A percentile compares a stretch with the other conserved stretches of the same genome.
Evolutionary conservation across 352 stramenopile species (phyloP).

Genomic region (Phytopythium chamaehyphon): DNA sequence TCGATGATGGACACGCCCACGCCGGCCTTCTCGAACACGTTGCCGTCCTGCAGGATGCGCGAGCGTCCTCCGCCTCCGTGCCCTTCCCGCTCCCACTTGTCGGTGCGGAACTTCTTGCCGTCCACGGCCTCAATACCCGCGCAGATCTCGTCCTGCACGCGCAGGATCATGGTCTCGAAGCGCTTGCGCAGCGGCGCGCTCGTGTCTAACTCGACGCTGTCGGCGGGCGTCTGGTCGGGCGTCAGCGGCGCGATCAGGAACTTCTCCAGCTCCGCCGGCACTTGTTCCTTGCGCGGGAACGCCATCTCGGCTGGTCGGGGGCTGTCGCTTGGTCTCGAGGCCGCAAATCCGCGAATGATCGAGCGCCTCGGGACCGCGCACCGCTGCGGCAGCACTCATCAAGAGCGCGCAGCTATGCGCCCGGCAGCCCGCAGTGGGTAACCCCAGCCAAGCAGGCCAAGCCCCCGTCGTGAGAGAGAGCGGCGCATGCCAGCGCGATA

Average conservation of each 20-base stretch:
- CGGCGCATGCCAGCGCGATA: neutral
- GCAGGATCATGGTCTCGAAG: conserved; percentile 80
- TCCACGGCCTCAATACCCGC: conserved; percentile 89
- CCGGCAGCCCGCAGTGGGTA: neutral
- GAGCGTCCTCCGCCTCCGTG: conserved; percentile 94
- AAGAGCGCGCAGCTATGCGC: conserved; percentile 2
- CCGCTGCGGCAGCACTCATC: too few relatives aligned
- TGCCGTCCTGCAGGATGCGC: conserved; percentile 91
- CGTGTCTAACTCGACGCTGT: conserved; percentile 76
- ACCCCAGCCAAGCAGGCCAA: neutral
- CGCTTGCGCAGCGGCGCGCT: conserved; percentile 61
- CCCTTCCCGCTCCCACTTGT: conserved; percentile 93
- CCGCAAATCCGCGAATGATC: conserved; percentile 1
- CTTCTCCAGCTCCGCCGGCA: neutral
- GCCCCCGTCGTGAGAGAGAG: neutral
- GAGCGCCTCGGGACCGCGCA: neutral
- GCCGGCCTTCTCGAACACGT: conserved; percentile 98
- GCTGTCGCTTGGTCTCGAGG: neutral
- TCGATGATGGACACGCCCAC: conserved; percentile 98
- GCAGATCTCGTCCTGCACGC: conserved; percentile 86
- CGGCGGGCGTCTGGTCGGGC: conserved; percentile 27
- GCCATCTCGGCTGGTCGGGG: neutral
- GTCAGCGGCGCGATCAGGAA: conserved; percentile 1
- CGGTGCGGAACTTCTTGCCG: conserved; percentile 92
- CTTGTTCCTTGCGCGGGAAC: conserved; percentile 3